Evolutionary conservation across 176 grass and related monocot species (phyloP), one percentile per base, ranked within the genome.

Genomic region (Carex myosuroides): DNA sequence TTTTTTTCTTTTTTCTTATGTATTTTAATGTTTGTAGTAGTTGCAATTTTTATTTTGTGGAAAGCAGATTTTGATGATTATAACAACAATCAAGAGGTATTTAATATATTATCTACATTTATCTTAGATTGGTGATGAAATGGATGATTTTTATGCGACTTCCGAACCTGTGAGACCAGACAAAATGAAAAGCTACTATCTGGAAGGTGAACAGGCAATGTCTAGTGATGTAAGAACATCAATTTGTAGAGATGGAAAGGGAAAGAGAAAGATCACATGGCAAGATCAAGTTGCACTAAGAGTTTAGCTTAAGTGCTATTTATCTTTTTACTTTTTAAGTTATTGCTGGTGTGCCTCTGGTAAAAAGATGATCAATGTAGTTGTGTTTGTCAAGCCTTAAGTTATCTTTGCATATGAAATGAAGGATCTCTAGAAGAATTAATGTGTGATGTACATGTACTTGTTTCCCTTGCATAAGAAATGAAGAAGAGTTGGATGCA

Each of bases 221-320:
- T 24, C 75, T 73, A 64, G 59, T 55, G 57, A 86, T 67, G 71
- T 86, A 32, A 86, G 71, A 57, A 64, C 80, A 46, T 79, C 63
- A 7, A 77, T 86, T 50, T 90, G 79, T 86, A 90, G 88, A 79
- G 88, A 90, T 81, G 66, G 70, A 17, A 81, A 64, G 59, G 76
- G 85, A 13, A 90, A 86, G 79, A 90, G 88, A 75, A 90, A 90
- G 71, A 86, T 90, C 55, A 79, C 88, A 30, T 86, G 84, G 88
- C 84, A 86, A 84, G 88, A 90, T 67, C 84, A 83, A 21, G 69
- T 90, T 60, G 84, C 80, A 66, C 67, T 90, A 59, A 79, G 76
- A 82, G 88, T 86, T 79, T 90, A 79, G 66, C 58, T 75, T 44
- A 22, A 48, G n/a, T 81, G 1, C 13, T 64, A 48, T 63, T 63